phyloP scores from a whole-genome alignment of 305 asterid genomes.

The Petunia hybrid region DNA sequence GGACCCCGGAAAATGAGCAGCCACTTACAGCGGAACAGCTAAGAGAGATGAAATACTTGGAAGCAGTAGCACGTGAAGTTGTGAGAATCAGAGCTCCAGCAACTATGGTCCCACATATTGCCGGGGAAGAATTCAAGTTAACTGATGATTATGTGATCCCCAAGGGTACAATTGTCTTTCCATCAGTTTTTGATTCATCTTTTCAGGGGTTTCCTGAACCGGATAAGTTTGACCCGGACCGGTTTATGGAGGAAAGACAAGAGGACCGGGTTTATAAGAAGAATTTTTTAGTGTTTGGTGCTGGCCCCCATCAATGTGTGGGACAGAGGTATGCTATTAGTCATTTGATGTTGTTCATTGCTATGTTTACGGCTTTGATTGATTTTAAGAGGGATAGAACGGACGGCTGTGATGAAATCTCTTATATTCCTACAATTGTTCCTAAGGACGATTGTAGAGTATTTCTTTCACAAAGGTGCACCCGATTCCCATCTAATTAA shows the following conservation, averaged over 20 bases:
- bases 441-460: slow-evolving; percentile 82
- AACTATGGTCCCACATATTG: slow-evolving; percentile 80
- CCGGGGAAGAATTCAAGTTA: slow-evolving; percentile 64
- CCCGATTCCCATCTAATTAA: slow-evolving; percentile 42
- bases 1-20: slow-evolving; percentile 55
- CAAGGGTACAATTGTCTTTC: slow-evolving; percentile 75
- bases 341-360: slow-evolving; percentile 70
- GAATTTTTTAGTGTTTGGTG: slow-evolving; percentile 76
- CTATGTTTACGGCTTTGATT: slow-evolving; percentile 57
- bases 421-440: slow-evolving; percentile 74
- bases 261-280: slow-evolving; percentile 68
- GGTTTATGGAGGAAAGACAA: slow-evolving; percentile 68
- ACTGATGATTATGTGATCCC: slow-evolving; percentile 65
- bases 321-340: slow-evolving; percentile 82
- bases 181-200: slow-evolving; percentile 76
- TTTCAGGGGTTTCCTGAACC: slow-evolving; percentile 76
- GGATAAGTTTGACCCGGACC: slow-evolving; percentile 76
- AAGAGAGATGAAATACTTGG: slow-evolving; percentile 74
- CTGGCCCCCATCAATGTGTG: slow-evolving; percentile 88
- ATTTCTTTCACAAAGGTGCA: slow-evolving; percentile 51
- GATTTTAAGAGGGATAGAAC: slow-evolving; percentile 67
- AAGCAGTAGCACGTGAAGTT: slow-evolving; percentile 86
- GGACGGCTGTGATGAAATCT: slow-evolving; percentile 80
- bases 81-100: slow-evolving; percentile 78
- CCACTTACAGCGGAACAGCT: slow-evolving; percentile 54